Percentiles rank a stretch among this genome's conserved stretches.
These are phyloP conservation scores for Dioscorea dumetorum DNA, from an alignment of 106 monocot species.

Conservation along the genomic window DNA sequence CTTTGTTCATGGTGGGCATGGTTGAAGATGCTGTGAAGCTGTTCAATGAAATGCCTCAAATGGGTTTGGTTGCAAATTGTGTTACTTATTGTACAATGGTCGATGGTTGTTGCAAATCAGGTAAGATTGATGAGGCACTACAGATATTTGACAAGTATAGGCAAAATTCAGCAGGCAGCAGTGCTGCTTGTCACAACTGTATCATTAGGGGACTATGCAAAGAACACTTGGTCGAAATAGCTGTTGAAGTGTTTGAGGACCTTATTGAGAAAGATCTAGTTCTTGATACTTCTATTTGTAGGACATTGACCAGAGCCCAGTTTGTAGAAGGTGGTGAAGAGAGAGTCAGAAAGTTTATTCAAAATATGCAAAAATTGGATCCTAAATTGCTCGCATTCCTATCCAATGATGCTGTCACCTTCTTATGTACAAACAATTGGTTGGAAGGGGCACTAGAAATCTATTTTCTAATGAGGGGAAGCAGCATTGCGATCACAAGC, in stretches of 20 bases:
- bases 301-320: constrained; percentile 33
- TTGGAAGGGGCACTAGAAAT: constrained; percentile 39
- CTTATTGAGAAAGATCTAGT: constrained; percentile 31
- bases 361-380: constrained; percentile 25
- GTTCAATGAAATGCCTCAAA: constrained; percentile 50
- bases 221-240: constrained; percentile 33
- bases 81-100: constrained; percentile 49
- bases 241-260: constrained; percentile 45
- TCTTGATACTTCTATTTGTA: constrained; percentile 23
- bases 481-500: constrained; percentile 24
- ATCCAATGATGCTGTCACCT: constrained; percentile 53
- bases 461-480: constrained; percentile 41
- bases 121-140: constrained; percentile 33
- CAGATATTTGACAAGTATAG: constrained; percentile 39
- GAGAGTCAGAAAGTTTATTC: constrained; percentile 48
- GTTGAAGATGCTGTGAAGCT: constrained; percentile 51
- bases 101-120: constrained; percentile 32
- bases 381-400: constrained; percentile 32
- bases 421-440: constrained; percentile 44
- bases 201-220: constrained; percentile 50
- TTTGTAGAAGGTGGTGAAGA: constrained; percentile 35
- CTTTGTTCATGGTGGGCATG: constrained; percentile 48
- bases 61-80: constrained; percentile 36
- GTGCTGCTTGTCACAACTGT: constrained; percentile 20
- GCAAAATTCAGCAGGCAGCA: constrained; percentile 9